Evolutionary conservation across 495 filamentous ascomycete species (phyloP), one percentile per base, ranked within the genome.

Genomic region (Trichoderma virens): DNA sequence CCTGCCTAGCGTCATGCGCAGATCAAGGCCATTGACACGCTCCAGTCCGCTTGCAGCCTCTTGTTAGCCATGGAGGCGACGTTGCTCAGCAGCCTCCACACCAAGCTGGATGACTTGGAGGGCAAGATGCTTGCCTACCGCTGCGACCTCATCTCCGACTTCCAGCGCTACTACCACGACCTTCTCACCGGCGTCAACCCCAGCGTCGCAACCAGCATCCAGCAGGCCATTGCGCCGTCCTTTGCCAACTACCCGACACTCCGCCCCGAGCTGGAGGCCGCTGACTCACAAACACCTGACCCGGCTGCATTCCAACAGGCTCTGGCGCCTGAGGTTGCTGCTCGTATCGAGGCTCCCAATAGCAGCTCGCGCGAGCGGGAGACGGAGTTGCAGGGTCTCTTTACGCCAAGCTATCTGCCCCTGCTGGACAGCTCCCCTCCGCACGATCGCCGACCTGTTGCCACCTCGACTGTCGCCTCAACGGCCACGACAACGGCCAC

Each of bases 381-480:
- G 67, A 74, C 75, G 64, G 83, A 86, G 65, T 83, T 86, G 65
- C 80, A 82, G 39, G 84, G 83, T 39, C 66, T 86, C 23, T 86
- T 86, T 68, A 86, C 83, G 16, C 85, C 84, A 25, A 79, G 72
- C 61, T 86, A 83, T 67, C 76, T 87, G 38, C 83, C 83, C 59
- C 73, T 86, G 43, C 81, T 86, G 43, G 83, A 83, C 65, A 74
- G 75, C 61, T 70, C 69, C 34, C 70, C 72, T 45, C 67, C 73
- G 5, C 66, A 67, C 23, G 51, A 31, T 63, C 38, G 30, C 65
- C n/a, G 65, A 61, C 34, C 64, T 61, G 61, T 64, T 45, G 34
- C 70, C 54, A 34, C 54, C 34, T 13, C 61, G 35, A 28, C 54
- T 59, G 54, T 13, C 14, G 28, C 7, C 60, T 35, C 34, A 13